A percentile compares a stretch with the other conserved stretches of the same genome.
Conservation (phyloP, 129 eudicot genomes). For the Calendula officinalis region DNA sequence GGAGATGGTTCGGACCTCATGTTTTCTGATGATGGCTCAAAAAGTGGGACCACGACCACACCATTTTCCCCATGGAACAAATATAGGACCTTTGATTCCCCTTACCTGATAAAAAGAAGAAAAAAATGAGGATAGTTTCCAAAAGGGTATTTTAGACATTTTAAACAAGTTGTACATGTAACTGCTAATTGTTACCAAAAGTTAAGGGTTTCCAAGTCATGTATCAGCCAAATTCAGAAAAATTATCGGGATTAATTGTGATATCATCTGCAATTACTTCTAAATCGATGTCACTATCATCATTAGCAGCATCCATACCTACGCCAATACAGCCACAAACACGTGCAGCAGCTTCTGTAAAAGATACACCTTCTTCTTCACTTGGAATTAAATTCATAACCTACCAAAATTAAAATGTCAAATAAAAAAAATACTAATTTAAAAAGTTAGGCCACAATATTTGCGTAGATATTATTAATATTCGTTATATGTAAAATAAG, state of each 20-base stretch:
- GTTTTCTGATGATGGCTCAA: too few relatives aligned
- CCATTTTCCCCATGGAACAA: too few relatives aligned
- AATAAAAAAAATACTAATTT: background rate
- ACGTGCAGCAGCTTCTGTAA: slow-evolving; percentile 49
- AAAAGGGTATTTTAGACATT: too few relatives aligned
- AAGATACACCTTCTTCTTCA: slow-evolving; percentile 46
- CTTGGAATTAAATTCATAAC: slow-evolving; percentile 42
- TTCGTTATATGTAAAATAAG: slow-evolving; percentile 1
- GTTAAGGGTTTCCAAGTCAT: background rate
- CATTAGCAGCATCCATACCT: slow-evolving; percentile 42
- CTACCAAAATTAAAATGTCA: slow-evolving; percentile 15
- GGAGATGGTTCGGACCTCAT: too few relatives aligned
- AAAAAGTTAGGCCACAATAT: background rate
- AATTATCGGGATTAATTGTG: slow-evolving; percentile 56
- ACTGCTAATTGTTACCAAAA: too few relatives aligned
- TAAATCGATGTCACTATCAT: slow-evolving; percentile 56
- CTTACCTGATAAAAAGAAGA: too few relatives aligned
- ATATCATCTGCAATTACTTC: slow-evolving; percentile 56
- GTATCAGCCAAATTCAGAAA: slow-evolving; percentile 13
- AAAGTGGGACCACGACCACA: too few relatives aligned
- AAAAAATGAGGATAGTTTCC: too few relatives aligned
- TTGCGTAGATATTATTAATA: background rate
- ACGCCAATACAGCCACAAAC: slow-evolving; percentile 58
- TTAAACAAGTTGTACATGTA: too few relatives aligned
- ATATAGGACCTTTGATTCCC: too few relatives aligned